Evolutionary conservation across 345 rosid species (phyloP).

Genomic region (Arabis alpina): DNA sequence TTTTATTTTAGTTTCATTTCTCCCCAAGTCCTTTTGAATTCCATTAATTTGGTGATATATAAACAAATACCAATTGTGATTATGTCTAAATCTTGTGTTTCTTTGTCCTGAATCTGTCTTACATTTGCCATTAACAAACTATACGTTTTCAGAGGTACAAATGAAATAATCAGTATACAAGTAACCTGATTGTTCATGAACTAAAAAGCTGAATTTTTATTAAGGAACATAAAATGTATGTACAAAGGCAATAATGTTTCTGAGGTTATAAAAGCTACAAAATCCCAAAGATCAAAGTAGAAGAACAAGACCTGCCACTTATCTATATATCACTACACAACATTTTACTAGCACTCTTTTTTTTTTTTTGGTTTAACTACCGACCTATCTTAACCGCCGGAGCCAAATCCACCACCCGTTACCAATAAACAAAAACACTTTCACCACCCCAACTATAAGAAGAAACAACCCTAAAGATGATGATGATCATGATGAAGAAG

Average conservation of each 20-base stretch:
- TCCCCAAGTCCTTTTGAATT: too few species aligned
- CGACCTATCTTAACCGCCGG: slow-evolving; percentile 52
- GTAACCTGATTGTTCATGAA: slow-evolving; percentile 9
- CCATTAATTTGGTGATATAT: too few species aligned
- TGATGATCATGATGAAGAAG: slow-evolving; percentile 33
- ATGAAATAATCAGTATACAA: background rate
- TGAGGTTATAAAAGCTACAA: slow-evolving; percentile 55
- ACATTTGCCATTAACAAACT: background rate
- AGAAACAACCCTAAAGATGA: slow-evolving; percentile 31
- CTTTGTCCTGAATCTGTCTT: too few species aligned
- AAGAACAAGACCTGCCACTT: slow-evolving; percentile 36
- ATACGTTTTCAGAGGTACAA: background rate
- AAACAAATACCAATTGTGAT: too few species aligned
- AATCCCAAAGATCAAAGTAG: slow-evolving; percentile 29
- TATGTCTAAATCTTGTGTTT: too few species aligned
- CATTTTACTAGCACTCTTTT: slow-evolving; percentile 50
- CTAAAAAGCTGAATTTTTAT: slow-evolving; percentile 57
- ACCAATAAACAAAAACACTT: slow-evolving; percentile 41
- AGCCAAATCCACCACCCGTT: slow-evolving; percentile 44
- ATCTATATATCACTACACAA: slow-evolving; percentile 47
- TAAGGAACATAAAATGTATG: slow-evolving; percentile 71
- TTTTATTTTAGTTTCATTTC: too few species aligned
- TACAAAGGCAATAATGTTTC: slow-evolving; percentile 75
- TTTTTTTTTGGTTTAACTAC: slow-evolving; percentile 43
- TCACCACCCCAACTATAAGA: slow-evolving; percentile 45